Percentiles rank a stretch among this genome's conserved stretches.
phyloP scores from a whole-genome alignment of 305 asterid genomes.

The Solanum hybrid region DNA sequence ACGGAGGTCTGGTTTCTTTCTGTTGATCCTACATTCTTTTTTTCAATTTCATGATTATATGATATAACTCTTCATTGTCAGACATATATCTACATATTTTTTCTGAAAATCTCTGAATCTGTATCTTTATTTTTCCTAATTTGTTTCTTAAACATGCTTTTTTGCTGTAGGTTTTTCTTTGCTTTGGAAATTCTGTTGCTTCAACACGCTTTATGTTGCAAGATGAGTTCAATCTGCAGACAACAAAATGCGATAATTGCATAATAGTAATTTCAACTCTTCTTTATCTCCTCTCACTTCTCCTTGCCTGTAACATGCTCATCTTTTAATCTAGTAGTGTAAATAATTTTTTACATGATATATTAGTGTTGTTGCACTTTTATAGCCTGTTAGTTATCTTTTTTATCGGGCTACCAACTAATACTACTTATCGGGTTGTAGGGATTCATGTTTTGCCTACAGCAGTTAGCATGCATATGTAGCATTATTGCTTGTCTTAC shows the following conservation, averaged over 20 bases:
- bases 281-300: neutral
- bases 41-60: neutral
- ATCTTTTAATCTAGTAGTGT: neutral
- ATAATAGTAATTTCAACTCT: slow-evolving; percentile 28
- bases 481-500: slow-evolving; percentile 23
- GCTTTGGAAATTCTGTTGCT: slow-evolving; percentile 43
- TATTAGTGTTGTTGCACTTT: neutral
- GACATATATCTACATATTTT: neutral
- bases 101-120: neutral
- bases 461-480: slow-evolving; percentile 36
- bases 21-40: neutral
- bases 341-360: neutral
- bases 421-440: neutral
- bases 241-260: slow-evolving; percentile 42
- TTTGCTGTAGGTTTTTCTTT: slow-evolving; percentile 22
- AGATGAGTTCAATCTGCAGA: slow-evolving; percentile 43
- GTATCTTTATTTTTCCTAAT: neutral
- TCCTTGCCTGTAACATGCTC: neutral
- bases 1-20: slow-evolving; percentile 23
- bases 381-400: neutral
- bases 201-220: slow-evolving; percentile 39
- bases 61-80: neutral
- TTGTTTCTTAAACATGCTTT: neutral
- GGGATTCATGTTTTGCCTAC: slow-evolving; percentile 39
- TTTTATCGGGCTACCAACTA: neutral